These are phyloP conservation scores for Chalara sp. DNA, from an alignment of 2,329 filamentous ascomycete species.

Conservation along the genomic window DNA sequence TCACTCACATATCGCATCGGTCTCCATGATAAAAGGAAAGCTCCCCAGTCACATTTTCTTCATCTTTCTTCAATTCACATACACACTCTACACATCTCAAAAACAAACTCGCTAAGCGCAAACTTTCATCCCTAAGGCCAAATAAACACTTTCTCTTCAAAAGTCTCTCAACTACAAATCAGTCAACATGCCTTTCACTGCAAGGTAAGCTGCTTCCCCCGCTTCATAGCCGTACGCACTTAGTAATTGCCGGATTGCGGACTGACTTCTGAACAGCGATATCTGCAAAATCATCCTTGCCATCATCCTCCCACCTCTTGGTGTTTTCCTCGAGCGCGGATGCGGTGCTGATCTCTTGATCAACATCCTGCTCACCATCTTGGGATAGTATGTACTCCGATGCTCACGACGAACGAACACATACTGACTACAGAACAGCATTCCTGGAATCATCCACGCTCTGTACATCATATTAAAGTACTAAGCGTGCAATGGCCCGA, in stretches of 20 bases:
- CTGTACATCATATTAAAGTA: slow-evolving; percentile 73
- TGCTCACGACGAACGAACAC: not conserved
- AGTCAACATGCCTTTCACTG: slow-evolving; percentile 48
- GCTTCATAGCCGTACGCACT: not conserved
- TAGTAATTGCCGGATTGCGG: not conserved
- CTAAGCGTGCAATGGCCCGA: slow-evolving; percentile 36
- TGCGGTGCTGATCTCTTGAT: slow-evolving; percentile 83
- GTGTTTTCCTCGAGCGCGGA: slow-evolving; percentile 87
- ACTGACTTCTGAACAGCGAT: slow-evolving; percentile 42
- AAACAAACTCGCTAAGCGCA: not conserved
- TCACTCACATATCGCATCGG: too few species aligned
- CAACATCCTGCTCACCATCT: slow-evolving; percentile 80
- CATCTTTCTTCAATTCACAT: not conserved
- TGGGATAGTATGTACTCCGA: slow-evolving; percentile 39
- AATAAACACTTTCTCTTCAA: slow-evolving; percentile 2
- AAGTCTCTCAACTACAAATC: slow-evolving; percentile 1
- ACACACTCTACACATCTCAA: too few species aligned
- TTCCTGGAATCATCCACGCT: slow-evolving; percentile 12
- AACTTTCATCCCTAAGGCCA: not conserved
- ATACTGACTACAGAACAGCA: not conserved
- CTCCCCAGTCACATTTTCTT: not conserved
- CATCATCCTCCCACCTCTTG: slow-evolving; percentile 80
- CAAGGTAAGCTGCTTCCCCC: slow-evolving; percentile 35
- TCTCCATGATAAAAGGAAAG: not conserved
- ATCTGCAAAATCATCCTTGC: slow-evolving; percentile 82